Evolutionary conservation across 495 filamentous ascomycete species (phyloP).

Genomic region (Pseudoneurospora amorphoporcata): DNA sequence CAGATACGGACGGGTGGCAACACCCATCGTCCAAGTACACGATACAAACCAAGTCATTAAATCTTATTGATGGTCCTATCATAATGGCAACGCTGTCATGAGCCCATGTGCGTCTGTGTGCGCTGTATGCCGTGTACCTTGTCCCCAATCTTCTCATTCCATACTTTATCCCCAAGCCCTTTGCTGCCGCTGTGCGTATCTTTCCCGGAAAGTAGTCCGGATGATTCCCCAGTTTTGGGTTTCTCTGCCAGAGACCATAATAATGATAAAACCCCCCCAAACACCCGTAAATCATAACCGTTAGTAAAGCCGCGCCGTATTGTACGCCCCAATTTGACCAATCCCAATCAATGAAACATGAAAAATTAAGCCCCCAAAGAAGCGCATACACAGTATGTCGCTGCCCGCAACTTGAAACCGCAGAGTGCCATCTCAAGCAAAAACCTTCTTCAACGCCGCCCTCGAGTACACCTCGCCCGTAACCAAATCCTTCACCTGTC

Average conservation of each 20-base stretch:
- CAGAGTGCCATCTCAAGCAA: slow-evolving; percentile 27
- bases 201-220: not conserved
- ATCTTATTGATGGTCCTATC: not conserved
- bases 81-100: not conserved
- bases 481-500: slow-evolving; percentile 72
- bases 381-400: not conserved
- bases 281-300: not conserved
- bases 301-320: not conserved
- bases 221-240: not conserved
- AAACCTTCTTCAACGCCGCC: slow-evolving; percentile 72
- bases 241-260: not conserved
- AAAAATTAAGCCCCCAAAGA: not conserved
- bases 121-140: not conserved
- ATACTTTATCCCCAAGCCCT: not conserved
- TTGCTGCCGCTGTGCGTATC: not conserved
- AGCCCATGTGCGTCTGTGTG: not conserved
- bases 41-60: not conserved
- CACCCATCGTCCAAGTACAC: not conserved
- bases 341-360: not conserved
- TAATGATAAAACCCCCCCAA: not conserved
- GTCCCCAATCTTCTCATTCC: not conserved
- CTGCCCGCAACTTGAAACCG: not conserved
- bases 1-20: not conserved
- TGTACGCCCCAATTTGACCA: not conserved
- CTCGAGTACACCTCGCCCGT: slow-evolving; percentile 55